Base-by-base conservation (phyloP, 2,329 filamentous ascomycete genomes). In the Fusarium duplospermum region DNA sequence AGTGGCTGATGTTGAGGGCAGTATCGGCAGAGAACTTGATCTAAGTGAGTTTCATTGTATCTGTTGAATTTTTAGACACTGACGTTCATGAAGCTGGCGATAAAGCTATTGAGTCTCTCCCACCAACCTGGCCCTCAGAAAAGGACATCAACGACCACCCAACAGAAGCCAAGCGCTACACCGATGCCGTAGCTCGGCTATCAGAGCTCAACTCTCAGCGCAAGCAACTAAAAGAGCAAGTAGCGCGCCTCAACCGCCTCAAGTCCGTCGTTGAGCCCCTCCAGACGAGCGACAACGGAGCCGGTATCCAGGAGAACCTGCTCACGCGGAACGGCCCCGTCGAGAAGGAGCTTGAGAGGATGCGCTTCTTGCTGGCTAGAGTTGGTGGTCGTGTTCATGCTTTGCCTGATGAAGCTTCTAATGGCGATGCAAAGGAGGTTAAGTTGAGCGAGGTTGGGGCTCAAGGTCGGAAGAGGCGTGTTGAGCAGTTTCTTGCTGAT, bases 281-380 rank as follows among this genome's bases (percentile, higher is more conserved):
- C 27, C 66, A 67, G 50, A 80, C 71, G 18, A 71, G 62, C 10
- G 76, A 78, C 4, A 36, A 81, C 77, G 74, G 82, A 74, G 71
- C 81, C 72, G 75, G 82, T 9, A 83, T 92, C 8, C 93, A 94
- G 80, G 87, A 89, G 67, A 94, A 93, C 78, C 81, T 94, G 4
- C 86, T 93, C 2, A 91, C 90, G 60, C 88, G 89, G 35, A 89
- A 92, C 78, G 90, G 91, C 2, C 87, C 90, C 57, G 81, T 94
- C 11, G 92, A 92, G 78, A 84, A 84, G 62, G 92, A 94, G 81
- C 83, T 94, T 64, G 89, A 91, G 80, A 88, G 87, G 71, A 93
- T 92, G 87, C 87, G 91, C 36, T 85, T 91, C 73, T 81, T 94
- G 70, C 84, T 92, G 64, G 87, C 87, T 1, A 85, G 91, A 29